Conservation (phyloP, 2,329 filamentous ascomycete genomes). For the Dactylellina parvicollis region DNA sequence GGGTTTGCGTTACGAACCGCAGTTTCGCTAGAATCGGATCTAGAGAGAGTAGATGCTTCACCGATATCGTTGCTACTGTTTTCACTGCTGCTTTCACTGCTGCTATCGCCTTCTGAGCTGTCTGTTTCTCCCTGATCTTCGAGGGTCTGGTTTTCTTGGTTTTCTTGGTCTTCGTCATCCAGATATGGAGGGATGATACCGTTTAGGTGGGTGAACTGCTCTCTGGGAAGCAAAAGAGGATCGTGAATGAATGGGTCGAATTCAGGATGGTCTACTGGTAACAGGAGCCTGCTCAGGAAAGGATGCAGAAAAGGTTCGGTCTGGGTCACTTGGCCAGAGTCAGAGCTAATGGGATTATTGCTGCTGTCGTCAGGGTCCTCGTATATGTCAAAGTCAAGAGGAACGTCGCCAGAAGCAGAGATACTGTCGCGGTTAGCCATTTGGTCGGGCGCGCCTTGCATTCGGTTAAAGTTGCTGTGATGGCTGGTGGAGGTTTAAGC, state of each 20-base stretch:
- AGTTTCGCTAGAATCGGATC: neutral
- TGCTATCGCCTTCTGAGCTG: neutral
- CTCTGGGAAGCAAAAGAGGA: slow-evolving; percentile 18
- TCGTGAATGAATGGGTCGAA: slow-evolving; percentile 44
- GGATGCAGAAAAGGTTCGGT: neutral
- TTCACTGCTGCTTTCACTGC: neutral
- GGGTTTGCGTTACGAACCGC: slow-evolving; percentile 8
- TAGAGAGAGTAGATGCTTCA: neutral
- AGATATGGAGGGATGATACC: neutral
- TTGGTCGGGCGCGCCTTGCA: slow-evolving; percentile 1
- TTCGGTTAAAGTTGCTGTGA: slow-evolving; percentile 18
- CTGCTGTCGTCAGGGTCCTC: neutral
- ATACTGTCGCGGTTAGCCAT: neutral
- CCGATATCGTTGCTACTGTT: neutral
- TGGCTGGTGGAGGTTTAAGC: slow-evolving; percentile 13
- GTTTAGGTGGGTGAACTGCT: slow-evolving; percentile 2
- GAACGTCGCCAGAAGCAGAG: neutral
- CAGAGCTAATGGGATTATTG: neutral
- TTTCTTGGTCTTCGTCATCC: neutral
- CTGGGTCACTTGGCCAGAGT: neutral
- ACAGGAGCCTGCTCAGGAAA: slow-evolving; percentile 2
- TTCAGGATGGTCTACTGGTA: slow-evolving; percentile 27
- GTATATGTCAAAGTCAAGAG: neutral
- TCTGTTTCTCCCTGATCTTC: slow-evolving; percentile 5
- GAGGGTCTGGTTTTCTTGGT: neutral